Conservation (phyloP, 805 yeast species). For the Yarrowia sp. region DNA sequence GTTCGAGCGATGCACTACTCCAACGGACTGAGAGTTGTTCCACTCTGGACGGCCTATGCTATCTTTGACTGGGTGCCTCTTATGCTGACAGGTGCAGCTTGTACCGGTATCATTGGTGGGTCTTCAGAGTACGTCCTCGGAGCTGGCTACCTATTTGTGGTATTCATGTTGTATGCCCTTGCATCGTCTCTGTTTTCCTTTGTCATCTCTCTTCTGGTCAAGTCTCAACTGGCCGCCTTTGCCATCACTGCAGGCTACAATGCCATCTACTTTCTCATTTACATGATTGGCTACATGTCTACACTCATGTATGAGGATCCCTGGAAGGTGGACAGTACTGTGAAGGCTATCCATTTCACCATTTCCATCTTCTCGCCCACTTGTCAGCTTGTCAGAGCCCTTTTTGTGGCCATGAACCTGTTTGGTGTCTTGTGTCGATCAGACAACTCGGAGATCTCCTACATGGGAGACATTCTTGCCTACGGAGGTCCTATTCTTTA, state of each 20-base stretch:
- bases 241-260: constrained; percentile 50
- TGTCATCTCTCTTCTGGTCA: constrained; percentile 48
- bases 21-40: constrained; percentile 50
- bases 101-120: constrained; percentile 46
- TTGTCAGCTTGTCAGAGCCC: constrained; percentile 46
- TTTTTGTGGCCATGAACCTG: constrained; percentile 49
- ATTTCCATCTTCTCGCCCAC: constrained; percentile 48
- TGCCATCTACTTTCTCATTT: constrained; percentile 48
- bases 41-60: constrained; percentile 50
- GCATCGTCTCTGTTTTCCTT: constrained; percentile 47
- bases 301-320: constrained; percentile 49
- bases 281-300: constrained; percentile 48
- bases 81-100: constrained; percentile 45
- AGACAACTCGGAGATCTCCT: constrained; percentile 43
- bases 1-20: constrained; percentile 52
- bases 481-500: constrained; percentile 51
- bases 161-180: constrained; percentile 49
- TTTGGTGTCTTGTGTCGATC: constrained; percentile 49
- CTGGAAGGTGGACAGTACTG: constrained; percentile 43
- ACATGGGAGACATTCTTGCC: constrained; percentile 48
- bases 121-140: constrained; percentile 45
- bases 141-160: constrained; percentile 48
- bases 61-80: constrained; percentile 45
- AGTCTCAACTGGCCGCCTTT: constrained; percentile 52
- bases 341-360: constrained; percentile 47